Conservation (phyloP, 805 yeast genomes). For the Grigorovia humatica region DNA sequence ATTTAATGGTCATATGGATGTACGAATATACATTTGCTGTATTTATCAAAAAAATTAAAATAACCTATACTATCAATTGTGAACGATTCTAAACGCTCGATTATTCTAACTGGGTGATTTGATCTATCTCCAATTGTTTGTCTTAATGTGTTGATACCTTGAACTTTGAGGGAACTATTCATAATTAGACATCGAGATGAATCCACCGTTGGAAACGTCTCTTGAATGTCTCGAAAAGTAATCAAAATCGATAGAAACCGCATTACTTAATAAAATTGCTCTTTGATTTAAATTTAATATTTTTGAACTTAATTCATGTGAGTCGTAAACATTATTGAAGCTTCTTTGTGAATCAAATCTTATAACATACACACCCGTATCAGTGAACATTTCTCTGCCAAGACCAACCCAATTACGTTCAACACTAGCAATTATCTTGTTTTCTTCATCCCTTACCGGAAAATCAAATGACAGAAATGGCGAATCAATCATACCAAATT, state of each 20-base stretch:
- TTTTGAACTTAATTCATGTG: conserved; percentile 23
- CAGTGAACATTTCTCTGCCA: conserved; percentile 87
- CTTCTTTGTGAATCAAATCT: conserved; percentile 65
- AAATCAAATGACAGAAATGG: conserved; percentile 82
- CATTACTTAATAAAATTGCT: conserved; percentile 77
- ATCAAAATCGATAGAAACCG: conserved; percentile 90
- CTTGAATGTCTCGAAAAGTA: conserved; percentile 90
- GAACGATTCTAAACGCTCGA: not conserved
- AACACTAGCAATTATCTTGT: conserved; percentile 59
- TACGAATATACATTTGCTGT: no score
- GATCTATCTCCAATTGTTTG: conserved; percentile 3
- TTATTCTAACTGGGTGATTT: not conserved
- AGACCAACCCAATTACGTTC: conserved; percentile 94
- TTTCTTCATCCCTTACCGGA: conserved; percentile 53
- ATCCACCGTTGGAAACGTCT: conserved; percentile 40
- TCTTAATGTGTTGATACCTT: not conserved
- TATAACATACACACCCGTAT: conserved; percentile 84
- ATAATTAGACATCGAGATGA: conserved; percentile 19
- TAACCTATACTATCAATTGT: no score
- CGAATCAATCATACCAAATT: conserved; percentile 81
- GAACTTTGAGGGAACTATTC: conserved; percentile 7
- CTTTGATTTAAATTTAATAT: conserved; percentile 66
- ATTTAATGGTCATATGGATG: not conserved
- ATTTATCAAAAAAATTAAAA: no score
- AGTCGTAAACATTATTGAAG: conserved; percentile 50